Conservation (phyloP, 768 basidiomycete species). For the Mycena chlorophos region DNA sequence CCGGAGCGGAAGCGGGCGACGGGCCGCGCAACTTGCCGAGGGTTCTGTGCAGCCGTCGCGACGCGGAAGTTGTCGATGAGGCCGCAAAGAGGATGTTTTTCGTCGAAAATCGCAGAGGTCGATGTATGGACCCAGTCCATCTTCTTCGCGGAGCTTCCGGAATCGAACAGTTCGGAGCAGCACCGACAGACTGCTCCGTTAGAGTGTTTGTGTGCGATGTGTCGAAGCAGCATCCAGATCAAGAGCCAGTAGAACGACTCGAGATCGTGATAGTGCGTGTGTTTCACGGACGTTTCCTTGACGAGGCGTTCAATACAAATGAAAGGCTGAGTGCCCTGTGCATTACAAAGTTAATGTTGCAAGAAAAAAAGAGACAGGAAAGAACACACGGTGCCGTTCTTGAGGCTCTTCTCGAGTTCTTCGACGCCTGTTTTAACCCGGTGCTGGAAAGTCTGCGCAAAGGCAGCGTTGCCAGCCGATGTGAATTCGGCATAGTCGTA, state of each 20-base stretch:
- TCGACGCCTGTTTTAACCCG: background rate
- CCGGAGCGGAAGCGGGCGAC: no score
- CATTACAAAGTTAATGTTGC: background rate
- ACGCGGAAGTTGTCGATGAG: no score
- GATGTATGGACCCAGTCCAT: no score
- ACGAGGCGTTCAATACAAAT: constrained; percentile 7
- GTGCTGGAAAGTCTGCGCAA: background rate
- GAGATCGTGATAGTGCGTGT: constrained; percentile 6
- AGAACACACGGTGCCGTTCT: constrained; percentile 2
- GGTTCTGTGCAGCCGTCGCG: no score
- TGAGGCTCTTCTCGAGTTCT: constrained; percentile 6
- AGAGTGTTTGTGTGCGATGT: constrained; percentile 4
- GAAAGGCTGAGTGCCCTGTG: constrained; percentile 14
- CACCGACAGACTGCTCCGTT: no score
- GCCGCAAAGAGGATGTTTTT: no score
- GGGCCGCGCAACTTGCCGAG: no score
- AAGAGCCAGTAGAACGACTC: constrained; percentile 13
- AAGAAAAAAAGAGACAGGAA: background rate
- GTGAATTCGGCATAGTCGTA: constrained; percentile 16
- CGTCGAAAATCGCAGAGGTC: no score
- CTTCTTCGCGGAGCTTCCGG: no score
- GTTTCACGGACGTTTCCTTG: background rate
- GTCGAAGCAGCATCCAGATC: constrained; percentile 7
- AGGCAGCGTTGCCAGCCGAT: background rate
- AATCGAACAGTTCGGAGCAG: no score